Evolutionary conservation across 306 rosid species (phyloP).

Genomic region (Sicyos baderoa): DNA sequence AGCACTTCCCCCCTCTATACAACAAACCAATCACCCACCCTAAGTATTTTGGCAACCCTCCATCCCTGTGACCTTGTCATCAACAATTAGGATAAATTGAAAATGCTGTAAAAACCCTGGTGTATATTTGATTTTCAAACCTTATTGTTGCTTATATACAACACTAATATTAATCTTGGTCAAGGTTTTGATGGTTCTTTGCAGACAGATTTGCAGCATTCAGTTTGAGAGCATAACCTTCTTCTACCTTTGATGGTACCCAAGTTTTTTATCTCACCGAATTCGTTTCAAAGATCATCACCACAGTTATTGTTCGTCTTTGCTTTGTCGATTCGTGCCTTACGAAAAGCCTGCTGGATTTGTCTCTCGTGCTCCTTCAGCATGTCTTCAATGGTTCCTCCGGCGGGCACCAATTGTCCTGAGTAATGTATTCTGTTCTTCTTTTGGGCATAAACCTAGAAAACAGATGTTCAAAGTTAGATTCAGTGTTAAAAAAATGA

Average conservation of each 20-base stretch:
- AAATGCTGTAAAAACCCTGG: background rate
- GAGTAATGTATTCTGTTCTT: constrained; percentile 80
- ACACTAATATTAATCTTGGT: background rate
- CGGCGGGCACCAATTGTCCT: constrained; percentile 72
- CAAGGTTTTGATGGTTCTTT: background rate
- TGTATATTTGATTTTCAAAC: background rate
- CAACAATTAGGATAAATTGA: too few relatives aligned
- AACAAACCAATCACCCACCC: background rate
- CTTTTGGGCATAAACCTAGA: constrained; percentile 47
- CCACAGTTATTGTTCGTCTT: constrained; percentile 25
- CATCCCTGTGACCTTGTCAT: constrained; percentile 11
- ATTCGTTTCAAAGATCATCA: constrained; percentile 7
- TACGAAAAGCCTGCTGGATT: constrained; percentile 86
- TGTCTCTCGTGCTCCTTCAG: constrained; percentile 76
- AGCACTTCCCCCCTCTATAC: constrained; percentile 5
- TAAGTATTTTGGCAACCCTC: constrained; percentile 4
- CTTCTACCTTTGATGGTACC: background rate
- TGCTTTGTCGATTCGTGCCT: constrained; percentile 44
- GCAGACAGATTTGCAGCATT: constrained; percentile 2
- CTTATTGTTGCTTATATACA: constrained; percentile 13
- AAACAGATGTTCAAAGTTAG: constrained; percentile 18
- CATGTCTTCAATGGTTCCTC: constrained; percentile 82
- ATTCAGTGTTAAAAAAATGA: background rate
- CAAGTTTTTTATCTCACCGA: background rate
- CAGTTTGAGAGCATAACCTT: constrained; percentile 3